Conservation (phyloP, 2,329 filamentous ascomycete species). For the Teratosphaeriaceae sp. region DNA sequence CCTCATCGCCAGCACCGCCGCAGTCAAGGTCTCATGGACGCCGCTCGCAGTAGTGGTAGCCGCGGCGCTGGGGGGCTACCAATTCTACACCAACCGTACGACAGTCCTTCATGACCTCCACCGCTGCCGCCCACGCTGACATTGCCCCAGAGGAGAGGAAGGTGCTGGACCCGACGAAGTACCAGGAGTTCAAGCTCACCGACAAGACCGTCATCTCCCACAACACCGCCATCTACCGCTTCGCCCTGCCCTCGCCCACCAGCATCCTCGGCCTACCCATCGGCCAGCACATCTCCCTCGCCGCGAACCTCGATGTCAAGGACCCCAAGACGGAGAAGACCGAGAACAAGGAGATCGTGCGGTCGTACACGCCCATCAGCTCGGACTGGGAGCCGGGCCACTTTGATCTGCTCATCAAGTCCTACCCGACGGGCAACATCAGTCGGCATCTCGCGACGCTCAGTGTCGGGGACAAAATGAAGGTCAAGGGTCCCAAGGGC, state of each 20-base stretch:
- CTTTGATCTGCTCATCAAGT: slow-evolving; percentile 97
- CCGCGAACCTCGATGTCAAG: slow-evolving; percentile 68
- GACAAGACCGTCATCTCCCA: slow-evolving; percentile 95
- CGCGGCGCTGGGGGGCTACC: slow-evolving; percentile 59
- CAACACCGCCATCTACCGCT: slow-evolving; percentile 99
- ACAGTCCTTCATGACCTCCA: neutral
- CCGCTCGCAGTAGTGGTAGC: slow-evolving; percentile 64
- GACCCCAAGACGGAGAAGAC: slow-evolving; percentile 57
- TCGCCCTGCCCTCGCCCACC: slow-evolving; percentile 68
- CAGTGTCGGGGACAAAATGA: slow-evolving; percentile 77
- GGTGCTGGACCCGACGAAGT: slow-evolving; percentile 77
- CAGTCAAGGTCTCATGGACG: slow-evolving; percentile 73
- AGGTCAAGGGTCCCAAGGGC: slow-evolving; percentile 89
- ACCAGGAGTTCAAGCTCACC: slow-evolving; percentile 87
- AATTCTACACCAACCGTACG: slow-evolving; percentile 66
- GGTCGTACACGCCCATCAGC: slow-evolving; percentile 88
- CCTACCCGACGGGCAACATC: slow-evolving; percentile 96
- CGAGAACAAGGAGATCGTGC: slow-evolving; percentile 72
- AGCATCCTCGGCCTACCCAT: slow-evolving; percentile 93
- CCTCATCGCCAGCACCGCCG: slow-evolving; percentile 65
- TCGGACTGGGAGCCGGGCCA: slow-evolving; percentile 83
- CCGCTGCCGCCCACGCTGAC: slow-evolving; percentile 3
- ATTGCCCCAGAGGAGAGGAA: slow-evolving; percentile 62
- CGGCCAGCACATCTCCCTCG: slow-evolving; percentile 97
- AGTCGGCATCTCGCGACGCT: slow-evolving; percentile 84